Evolutionary conservation across 768 basidiomycete genomes (phyloP).

Genomic region (Crucibulum laeve): DNA sequence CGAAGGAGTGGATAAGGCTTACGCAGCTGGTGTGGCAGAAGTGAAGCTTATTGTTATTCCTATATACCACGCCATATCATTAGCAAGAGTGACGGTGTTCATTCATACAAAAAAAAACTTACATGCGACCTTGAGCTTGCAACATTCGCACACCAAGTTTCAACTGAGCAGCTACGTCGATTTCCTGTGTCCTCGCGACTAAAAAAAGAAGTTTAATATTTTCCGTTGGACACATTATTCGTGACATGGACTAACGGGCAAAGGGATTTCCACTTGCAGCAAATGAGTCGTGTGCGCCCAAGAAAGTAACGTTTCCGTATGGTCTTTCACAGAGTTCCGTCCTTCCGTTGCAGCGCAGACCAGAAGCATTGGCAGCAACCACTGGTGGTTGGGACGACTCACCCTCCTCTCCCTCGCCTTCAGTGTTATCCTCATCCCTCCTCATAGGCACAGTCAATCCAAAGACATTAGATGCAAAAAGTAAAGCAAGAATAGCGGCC

Average conservation of each 20-base stretch:
- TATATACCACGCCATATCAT: too few species aligned
- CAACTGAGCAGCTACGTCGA: conserved; percentile 46
- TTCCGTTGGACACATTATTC: background rate
- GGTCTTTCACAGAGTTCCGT: conserved; percentile 54
- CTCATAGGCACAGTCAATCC: background rate
- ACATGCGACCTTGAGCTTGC: conserved; percentile 55
- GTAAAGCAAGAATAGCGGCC: background rate
- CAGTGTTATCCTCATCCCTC: background rate
- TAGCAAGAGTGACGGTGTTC: too few species aligned
- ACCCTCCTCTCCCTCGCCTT: background rate
- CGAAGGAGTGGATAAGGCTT: conserved; percentile 14
- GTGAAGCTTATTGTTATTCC: conserved; percentile 42
- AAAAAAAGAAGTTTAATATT: background rate
- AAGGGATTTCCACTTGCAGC: conserved; percentile 44
- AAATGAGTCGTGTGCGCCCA: conserved; percentile 57
- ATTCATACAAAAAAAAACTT: background rate
- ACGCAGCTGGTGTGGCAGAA: conserved; percentile 74
- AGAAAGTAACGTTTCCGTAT: conserved; percentile 47
- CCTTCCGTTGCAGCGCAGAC: conserved; percentile 69
- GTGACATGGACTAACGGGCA: conserved; percentile 28
- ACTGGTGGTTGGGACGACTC: background rate
- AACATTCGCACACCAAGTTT: conserved; percentile 49
- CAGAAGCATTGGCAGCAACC: conserved; percentile 26
- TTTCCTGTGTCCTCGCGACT: conserved; percentile 49
- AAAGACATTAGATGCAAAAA: background rate